Base-by-base conservation (phyloP, 2,329 filamentous ascomycete species). In the Alternaria sp. region DNA sequence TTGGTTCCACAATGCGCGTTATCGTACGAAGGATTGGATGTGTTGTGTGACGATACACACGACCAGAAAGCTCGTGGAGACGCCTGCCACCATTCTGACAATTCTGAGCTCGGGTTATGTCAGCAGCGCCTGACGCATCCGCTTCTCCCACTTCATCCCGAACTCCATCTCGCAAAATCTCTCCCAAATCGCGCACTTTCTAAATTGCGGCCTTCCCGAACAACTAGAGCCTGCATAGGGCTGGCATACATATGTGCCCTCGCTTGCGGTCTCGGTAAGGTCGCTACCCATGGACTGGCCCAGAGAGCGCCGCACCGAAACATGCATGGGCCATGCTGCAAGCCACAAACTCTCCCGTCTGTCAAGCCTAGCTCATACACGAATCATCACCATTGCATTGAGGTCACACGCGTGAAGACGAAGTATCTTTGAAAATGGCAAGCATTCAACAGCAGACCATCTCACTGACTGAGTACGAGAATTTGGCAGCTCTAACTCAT, bases 281-380 rank as follows among this genome's bases (percentile, higher is more conserved):
- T 25, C 8, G 2, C 5, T 44, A 15, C 30, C 36, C 15, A 40
- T 6, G 36, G 11, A 62, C 53, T 62, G 56, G 60, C 15, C 17
- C 55, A 32, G 9, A 54, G 23, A 36, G 49, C 50, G 40, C 43
- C 32, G 30, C 50, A 45, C 56, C 23, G 60, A 62, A 62, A 62
- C 60, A 50, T 50, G 44, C 43, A 36, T 32, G 30, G 15, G 21
- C 56, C 26, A 54, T 26, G 44, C 12, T 46, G 26, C 52, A 51
- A 50, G 23, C 40, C 55, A 30, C 23, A 32, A 30, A 43, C 28
- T 17, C 53, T 17, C 2, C 13, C 23, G 13, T n/a, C 28, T 25
- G 46, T 26, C 55, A 50, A 32, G 47, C 15, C n/a, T 26, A 15
- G 30, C 32, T 12, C 21, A 15, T 5, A 17, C 51, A 54, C 17